Percentiles rank a stretch among this genome's conserved stretches.
Evolutionary conservation across 73 alveolate species (phyloP).

Genomic region (Symbiodinium natans): DNA sequence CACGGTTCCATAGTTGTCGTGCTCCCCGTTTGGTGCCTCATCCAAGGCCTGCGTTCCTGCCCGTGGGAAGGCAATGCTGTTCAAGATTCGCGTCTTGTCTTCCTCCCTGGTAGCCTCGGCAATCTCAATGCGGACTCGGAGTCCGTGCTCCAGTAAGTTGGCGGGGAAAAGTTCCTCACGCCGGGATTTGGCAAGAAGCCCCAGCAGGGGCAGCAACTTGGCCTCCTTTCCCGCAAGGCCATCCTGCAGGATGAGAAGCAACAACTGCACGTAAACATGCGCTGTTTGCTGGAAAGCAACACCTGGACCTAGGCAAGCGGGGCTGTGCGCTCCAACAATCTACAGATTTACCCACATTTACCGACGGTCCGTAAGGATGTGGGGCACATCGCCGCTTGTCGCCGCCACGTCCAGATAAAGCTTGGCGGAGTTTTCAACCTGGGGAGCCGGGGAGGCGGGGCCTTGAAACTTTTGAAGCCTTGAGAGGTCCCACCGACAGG

Average conservation of each 20-base stretch:
- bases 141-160: not conserved
- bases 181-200: conserved; percentile 18
- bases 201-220: conserved; percentile 27
- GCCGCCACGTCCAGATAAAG: conserved; percentile 16
- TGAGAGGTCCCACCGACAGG: no score
- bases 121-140: not conserved
- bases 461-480: not conserved
- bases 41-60: not conserved
- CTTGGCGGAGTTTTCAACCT: not conserved
- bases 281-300: not conserved
- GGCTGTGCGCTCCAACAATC: not conserved
- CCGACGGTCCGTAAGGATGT: not conserved
- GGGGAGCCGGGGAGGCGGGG: not conserved
- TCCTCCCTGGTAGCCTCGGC: conserved; percentile 6
- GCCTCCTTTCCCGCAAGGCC: not conserved
- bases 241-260: not conserved
- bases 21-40: not conserved
- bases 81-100: not conserved
- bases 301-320: not conserved
- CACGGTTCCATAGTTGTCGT: not conserved
- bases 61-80: conserved; percentile 27
- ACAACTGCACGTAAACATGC: not conserved
- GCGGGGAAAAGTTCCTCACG: conserved; percentile 1
- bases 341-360: no score
- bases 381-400: not conserved